A percentile compares a stretch with the other conserved stretches of the same genome.
Conservation (phyloP, 441 rosid species). For the Pelargonium fulgidum region DNA sequence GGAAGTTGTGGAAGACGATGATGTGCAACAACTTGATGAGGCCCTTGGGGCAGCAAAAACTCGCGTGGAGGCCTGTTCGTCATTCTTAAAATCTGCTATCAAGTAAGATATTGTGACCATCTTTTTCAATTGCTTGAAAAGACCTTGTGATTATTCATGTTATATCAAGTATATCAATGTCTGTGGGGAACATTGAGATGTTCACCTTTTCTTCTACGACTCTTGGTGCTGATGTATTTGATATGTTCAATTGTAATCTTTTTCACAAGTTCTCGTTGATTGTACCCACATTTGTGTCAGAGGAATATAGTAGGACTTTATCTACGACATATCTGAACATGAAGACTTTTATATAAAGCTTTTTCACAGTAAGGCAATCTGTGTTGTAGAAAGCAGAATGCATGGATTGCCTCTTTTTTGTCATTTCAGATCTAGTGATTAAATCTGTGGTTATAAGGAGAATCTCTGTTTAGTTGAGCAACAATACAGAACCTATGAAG, state of each 20-base stretch:
- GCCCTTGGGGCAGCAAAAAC: slow-evolving; percentile 82
- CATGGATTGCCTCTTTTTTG: not conserved
- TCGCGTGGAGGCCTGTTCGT: slow-evolving; percentile 66
- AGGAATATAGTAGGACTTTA: not conserved
- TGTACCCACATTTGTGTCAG: no score
- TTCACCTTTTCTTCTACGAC: not conserved
- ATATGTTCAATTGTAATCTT: no score
- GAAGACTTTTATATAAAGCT: not conserved
- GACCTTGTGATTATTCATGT: not conserved
- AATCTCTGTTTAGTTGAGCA: slow-evolving; percentile 1
- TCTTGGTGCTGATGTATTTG: no score
- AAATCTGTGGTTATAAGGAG: slow-evolving; percentile 7
- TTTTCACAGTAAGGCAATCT: slow-evolving; percentile 1
- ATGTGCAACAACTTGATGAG: slow-evolving; percentile 62
- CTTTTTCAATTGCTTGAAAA: not conserved
- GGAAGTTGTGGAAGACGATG: slow-evolving; percentile 45
- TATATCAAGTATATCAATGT: not conserved
- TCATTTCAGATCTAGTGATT: not conserved
- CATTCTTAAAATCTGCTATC: slow-evolving; percentile 81
- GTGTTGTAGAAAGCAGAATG: not conserved
- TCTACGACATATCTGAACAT: not conserved
- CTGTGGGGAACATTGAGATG: slow-evolving; percentile 1
- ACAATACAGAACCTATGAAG: no score
- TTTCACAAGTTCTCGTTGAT: no score
- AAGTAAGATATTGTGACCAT: slow-evolving; percentile 39